These are phyloP conservation scores for Pterocarpus macrocarpus DNA, from an alignment of 306 rosid genomes.

Conservation along the genomic window DNA sequence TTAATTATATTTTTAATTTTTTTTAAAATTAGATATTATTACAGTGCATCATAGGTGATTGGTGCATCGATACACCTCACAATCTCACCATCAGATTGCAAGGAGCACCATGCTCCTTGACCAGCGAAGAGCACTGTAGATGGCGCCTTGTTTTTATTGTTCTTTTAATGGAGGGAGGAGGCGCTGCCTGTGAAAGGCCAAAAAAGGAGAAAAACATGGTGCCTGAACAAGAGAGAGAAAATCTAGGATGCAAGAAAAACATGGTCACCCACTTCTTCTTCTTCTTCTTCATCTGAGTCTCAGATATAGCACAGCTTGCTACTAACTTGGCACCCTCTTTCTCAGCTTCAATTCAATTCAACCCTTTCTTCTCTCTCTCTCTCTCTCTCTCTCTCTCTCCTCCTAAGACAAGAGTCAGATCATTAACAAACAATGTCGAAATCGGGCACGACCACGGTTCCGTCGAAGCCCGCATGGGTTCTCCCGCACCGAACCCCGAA, in stretches of 20 bases:
- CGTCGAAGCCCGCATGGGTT: conserved; percentile 57
- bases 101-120: no score
- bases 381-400: no score
- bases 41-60: no score
- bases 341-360: no score
- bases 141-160: no score
- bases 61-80: no score
- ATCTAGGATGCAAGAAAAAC: neutral
- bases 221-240: neutral
- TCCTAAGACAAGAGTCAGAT: neutral
- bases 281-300: neutral
- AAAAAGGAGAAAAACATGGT: neutral
- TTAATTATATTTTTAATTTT: no score
- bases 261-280: neutral
- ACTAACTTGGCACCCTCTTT: no score
- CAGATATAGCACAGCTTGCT: no score
- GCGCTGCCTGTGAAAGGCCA: neutral
- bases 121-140: no score
- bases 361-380: neutral
- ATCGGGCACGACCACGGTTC: conserved; percentile 32
- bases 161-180: neutral
- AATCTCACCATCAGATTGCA: no score
- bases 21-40: no score
- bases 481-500: conserved; percentile 54
- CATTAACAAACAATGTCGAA: conserved; percentile 39